phyloP scores from a whole-genome alignment of 2,329 filamentous ascomycete species.

The Teratosphaeria nubilosa region DNA sequence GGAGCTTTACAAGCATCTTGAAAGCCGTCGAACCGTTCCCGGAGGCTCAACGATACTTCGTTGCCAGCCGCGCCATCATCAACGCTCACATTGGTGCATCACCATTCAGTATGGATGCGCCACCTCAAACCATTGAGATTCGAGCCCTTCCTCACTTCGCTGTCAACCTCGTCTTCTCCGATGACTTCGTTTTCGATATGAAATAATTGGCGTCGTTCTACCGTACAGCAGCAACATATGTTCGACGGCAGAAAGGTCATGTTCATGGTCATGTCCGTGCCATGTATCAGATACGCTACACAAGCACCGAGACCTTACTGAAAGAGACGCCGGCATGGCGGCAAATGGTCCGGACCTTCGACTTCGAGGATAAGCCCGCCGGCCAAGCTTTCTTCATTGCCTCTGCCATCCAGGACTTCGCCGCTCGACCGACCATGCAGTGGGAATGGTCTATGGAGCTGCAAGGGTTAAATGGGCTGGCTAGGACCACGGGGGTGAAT shows the following conservation, averaged over 20 bases:
- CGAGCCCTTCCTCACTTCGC: not conserved
- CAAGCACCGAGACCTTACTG: not conserved
- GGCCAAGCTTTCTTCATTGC: not conserved
- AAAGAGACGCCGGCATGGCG: not conserved
- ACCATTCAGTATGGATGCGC: not conserved
- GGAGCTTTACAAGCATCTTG: not conserved
- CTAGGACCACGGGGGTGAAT: not conserved
- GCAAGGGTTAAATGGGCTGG: not conserved
- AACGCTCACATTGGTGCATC: not conserved
- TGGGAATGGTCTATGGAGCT: not conserved
- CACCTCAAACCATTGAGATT: not conserved
- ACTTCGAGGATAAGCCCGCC: not conserved
- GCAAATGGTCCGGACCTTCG: not conserved
- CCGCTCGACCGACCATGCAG: not conserved
- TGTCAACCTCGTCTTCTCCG: not conserved
- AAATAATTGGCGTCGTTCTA: not conserved
- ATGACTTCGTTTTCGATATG: not conserved
- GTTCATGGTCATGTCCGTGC: not conserved
- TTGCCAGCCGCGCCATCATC: not conserved
- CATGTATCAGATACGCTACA: not conserved
- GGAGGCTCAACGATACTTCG: not conserved
- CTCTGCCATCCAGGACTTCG: not conserved
- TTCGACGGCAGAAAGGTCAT: not conserved
- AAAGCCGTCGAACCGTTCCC: not conserved
- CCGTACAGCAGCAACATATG: not conserved